phyloP scores from a whole-genome alignment of 495 filamentous ascomycete genomes.

The Geoglossum glabrum region DNA sequence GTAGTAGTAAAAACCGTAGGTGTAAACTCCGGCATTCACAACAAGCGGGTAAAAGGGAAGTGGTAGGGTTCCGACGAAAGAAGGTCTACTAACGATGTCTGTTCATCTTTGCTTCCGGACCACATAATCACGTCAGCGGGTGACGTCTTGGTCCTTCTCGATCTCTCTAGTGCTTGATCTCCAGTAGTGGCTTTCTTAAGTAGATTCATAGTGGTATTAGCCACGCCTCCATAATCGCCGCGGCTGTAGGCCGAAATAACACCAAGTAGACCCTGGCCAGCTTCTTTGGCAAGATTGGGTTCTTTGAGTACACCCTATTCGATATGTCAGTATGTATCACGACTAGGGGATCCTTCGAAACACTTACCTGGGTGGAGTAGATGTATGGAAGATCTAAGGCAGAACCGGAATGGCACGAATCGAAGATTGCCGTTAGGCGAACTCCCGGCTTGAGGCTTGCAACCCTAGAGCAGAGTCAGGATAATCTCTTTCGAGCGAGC shows the following conservation, averaged over 20 bases:
- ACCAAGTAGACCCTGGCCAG: conserved; percentile 76
- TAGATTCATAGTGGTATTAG: conserved; percentile 63
- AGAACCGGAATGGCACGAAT: conserved; percentile 97
- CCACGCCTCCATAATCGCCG: conserved; percentile 71
- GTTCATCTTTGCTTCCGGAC: conserved; percentile 87
- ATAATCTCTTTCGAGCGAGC: background rate
- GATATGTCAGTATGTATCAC: background rate
- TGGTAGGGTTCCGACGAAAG: conserved; percentile 1
- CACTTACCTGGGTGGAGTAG: conserved; percentile 48
- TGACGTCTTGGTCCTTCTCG: conserved; percentile 76
- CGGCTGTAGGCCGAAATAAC: conserved; percentile 79
- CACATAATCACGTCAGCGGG: conserved; percentile 96
- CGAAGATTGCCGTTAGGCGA: conserved; percentile 90
- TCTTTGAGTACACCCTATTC: conserved; percentile 80
- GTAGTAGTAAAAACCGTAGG: too few relatives aligned
- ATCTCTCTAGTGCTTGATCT: conserved; percentile 59
- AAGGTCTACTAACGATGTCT: conserved; percentile 53
- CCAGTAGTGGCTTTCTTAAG: conserved; percentile 84
- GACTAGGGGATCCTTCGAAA: background rate
- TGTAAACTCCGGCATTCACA: background rate
- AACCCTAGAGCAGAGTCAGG: conserved; percentile 25
- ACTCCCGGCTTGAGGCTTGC: conserved; percentile 61
- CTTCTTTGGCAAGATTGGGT: conserved; percentile 94
- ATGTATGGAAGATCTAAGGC: conserved; percentile 93
- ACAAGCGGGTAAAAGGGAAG: background rate